Evolutionary conservation across 257 asterid genomes (phyloP).

Genomic region (Misopates orontium): DNA sequence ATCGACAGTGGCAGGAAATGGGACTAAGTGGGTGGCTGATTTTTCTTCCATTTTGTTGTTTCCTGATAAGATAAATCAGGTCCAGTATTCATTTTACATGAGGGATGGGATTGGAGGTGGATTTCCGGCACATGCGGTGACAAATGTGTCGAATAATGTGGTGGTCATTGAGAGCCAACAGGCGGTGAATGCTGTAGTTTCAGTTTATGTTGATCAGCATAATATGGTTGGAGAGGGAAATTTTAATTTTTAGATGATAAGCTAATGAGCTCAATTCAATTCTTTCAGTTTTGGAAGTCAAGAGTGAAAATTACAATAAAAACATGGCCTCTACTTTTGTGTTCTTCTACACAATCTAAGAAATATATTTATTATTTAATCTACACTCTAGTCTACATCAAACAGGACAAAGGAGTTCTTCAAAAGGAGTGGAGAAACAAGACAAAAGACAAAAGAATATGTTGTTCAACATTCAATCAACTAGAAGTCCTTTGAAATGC

Average conservation of each 20-base stretch:
- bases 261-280: constrained; percentile 2
- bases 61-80: constrained; percentile 49
- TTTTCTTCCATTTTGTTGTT: constrained; percentile 45
- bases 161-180: constrained; percentile 57
- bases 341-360: neutral
- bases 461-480: neutral
- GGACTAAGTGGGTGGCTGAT: constrained; percentile 59
- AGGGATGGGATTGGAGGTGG: constrained; percentile 28
- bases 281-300: neutral
- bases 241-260: constrained; percentile 15
- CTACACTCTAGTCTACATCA: no score
- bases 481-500: neutral
- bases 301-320: neutral
- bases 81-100: constrained; percentile 44
- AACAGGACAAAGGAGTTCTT: no score
- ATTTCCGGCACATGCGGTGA: constrained; percentile 45
- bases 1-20: constrained; percentile 51
- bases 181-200: constrained; percentile 41
- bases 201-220: constrained; percentile 59
- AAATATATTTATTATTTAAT: neutral
- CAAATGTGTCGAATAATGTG: constrained; percentile 47
- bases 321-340: neutral
- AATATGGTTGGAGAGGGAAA: constrained; percentile 43
- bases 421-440: no score
- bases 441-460: no score